Conservation (phyloP, 345 rosid species). For the Salix suchowensis region DNA sequence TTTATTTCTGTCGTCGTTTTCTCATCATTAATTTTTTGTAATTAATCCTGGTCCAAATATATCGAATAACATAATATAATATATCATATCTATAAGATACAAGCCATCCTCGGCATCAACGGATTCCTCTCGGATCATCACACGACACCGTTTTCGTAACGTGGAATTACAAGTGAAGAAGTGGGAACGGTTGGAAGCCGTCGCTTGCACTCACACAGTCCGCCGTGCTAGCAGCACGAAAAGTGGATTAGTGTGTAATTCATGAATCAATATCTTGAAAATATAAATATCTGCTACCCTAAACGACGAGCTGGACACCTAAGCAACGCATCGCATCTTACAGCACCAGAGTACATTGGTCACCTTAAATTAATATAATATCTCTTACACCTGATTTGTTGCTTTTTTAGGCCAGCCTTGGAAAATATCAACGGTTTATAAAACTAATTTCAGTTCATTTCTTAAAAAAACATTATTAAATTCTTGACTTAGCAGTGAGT, state of each 20-base stretch:
- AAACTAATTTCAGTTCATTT: too few species aligned
- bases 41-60: too few species aligned
- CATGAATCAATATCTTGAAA: neutral
- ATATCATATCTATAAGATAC: neutral
- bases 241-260: neutral
- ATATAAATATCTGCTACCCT: neutral
- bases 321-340: neutral
- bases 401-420: too few species aligned
- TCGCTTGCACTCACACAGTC: neutral
- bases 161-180: neutral
- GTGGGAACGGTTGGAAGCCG: neutral
- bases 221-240: neutral
- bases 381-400: neutral
- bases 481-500: too few species aligned
- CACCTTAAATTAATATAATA: neutral
- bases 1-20: too few species aligned
- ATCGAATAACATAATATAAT: too few species aligned
- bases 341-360: neutral
- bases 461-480: too few species aligned
- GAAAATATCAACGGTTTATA: too few species aligned
- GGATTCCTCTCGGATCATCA: too few species aligned
- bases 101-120: neutral
- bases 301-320: conserved; percentile 9
- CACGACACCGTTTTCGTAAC: too few species aligned
- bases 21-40: too few species aligned